Conservation (phyloP, 148 eudicot species). For the Vaccinium corymbosum region DNA sequence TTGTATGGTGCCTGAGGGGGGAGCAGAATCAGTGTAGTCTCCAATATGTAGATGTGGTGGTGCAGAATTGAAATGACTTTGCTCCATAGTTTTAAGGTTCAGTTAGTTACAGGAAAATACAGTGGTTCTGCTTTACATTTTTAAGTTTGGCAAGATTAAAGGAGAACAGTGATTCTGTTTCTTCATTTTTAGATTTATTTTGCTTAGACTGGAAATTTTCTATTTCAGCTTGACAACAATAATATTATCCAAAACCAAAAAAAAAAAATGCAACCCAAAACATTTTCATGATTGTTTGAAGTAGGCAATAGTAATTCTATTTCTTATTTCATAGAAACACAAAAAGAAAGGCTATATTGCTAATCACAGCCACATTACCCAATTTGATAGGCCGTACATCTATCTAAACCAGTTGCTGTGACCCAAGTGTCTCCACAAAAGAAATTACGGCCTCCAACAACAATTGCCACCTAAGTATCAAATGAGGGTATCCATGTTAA, state of each 20-base stretch:
- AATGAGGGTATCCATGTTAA: conserved; percentile 7
- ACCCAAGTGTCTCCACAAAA: conserved; percentile 95
- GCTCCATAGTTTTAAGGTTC: neutral
- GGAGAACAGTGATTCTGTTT: neutral
- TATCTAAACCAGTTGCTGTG: conserved; percentile 78
- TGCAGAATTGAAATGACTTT: neutral
- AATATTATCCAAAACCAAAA: neutral
- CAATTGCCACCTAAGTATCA: conserved; percentile 74
- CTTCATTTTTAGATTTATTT: neutral
- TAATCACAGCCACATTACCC: conserved; percentile 44
- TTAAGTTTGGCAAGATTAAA: neutral
- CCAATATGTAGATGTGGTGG: neutral
- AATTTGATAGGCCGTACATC: conserved; percentile 87
- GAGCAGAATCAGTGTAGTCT: neutral
- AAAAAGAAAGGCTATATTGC: conserved; percentile 6
- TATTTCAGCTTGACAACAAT: neutral
- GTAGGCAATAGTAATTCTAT: neutral
- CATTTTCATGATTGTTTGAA: neutral
- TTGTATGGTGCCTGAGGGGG: neutral
- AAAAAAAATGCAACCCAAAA: neutral
- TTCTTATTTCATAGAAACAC: neutral
- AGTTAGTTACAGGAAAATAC: neutral
- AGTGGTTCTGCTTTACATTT: neutral
- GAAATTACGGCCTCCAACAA: conserved; percentile 94
- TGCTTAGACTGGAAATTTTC: neutral